Conservation (phyloP, 2,329 filamentous ascomycete genomes). For the Venturia aucupariae region DNA sequence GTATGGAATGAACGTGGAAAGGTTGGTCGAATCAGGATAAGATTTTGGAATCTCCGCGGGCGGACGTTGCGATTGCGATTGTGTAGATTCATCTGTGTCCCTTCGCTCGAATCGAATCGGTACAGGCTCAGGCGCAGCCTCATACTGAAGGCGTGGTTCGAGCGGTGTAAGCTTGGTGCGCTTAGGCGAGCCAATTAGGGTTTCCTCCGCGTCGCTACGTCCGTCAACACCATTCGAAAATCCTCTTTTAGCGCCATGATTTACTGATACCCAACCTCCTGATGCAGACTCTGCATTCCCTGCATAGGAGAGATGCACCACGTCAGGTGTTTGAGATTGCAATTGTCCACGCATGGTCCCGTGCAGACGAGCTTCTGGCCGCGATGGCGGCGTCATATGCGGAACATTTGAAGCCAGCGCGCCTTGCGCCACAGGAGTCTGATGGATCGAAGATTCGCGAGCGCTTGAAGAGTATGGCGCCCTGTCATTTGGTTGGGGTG, state of each 20-base stretch:
- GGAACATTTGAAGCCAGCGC: neutral
- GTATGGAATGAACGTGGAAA: conserved; percentile 9
- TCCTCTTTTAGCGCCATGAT: conserved; percentile 13
- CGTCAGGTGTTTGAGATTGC: neutral
- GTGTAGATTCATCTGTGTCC: conserved; percentile 9
- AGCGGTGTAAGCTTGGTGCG: conserved; percentile 16
- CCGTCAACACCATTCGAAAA: conserved; percentile 7
- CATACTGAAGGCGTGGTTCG: conserved; percentile 14
- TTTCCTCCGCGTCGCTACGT: neutral
- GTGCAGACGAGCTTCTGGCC: neutral
- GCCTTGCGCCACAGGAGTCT: neutral
- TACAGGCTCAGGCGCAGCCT: neutral
- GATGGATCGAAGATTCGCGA: conserved; percentile 8
- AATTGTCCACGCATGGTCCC: neutral
- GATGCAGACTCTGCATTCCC: neutral
- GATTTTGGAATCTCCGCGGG: neutral
- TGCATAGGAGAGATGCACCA: neutral
- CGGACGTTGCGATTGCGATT: conserved; percentile 8
- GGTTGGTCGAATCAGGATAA: conserved; percentile 13
- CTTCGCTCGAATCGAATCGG: conserved; percentile 7
- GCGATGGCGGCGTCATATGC: neutral
- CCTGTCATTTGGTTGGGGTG: neutral
- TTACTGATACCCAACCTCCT: conserved; percentile 15
- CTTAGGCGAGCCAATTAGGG: conserved; percentile 16
- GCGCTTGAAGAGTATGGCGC: neutral